Conservation (phyloP, 176 grass and related monocot genomes). For the Hyparrhenia diplandra region DNA sequence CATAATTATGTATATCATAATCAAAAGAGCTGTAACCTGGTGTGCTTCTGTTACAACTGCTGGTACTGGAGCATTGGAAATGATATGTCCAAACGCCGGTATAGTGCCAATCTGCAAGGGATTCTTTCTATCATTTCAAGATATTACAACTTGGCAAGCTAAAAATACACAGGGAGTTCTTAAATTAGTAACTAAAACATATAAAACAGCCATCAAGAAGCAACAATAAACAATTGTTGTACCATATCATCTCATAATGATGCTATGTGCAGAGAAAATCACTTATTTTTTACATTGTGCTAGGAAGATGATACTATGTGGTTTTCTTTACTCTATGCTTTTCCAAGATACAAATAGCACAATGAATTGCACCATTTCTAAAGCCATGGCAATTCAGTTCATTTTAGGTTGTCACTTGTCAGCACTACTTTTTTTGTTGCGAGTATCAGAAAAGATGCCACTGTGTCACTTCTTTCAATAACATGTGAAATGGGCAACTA, state of each 20-base stretch:
- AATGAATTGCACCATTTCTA: not conserved
- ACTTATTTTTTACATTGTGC: not conserved
- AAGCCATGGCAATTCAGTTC: not conserved
- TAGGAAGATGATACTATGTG: not conserved
- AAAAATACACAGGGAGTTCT: constrained; percentile 1
- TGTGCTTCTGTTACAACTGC: constrained; percentile 76
- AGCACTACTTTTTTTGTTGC: not conserved
- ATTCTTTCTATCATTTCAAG: constrained; percentile 15
- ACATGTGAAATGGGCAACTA: not conserved
- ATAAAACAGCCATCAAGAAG: constrained; percentile 11
- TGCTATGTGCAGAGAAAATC: constrained; percentile 12
- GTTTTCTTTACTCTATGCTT: not conserved
- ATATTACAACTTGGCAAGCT: not conserved
- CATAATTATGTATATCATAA: constrained; percentile 4
- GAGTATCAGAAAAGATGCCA: not conserved
- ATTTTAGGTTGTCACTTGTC: constrained; percentile 3
- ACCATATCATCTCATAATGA: not conserved
- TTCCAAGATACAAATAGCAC: not conserved
- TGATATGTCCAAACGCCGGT: constrained; percentile 82
- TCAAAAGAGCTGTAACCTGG: constrained; percentile 49
- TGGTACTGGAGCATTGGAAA: constrained; percentile 81
- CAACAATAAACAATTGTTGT: constrained; percentile 10
- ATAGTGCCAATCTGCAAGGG: constrained; percentile 53
- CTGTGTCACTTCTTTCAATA: not conserved
- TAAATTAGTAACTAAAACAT: constrained; percentile 12